Evolutionary conservation across 2,329 filamentous ascomycete species (phyloP).

Genomic region (Xylariaceae sp.): DNA sequence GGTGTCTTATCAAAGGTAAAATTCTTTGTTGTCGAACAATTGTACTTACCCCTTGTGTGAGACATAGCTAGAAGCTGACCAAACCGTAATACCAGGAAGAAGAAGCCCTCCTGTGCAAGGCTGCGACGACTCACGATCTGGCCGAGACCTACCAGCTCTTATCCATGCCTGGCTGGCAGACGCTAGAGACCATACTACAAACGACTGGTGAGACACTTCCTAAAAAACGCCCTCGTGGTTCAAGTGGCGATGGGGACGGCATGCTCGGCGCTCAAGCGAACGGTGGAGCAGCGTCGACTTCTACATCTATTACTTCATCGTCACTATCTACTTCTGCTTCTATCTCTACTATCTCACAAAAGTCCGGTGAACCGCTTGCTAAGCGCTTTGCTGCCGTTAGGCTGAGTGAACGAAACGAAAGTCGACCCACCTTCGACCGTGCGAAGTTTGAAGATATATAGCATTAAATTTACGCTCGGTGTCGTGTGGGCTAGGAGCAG

Average conservation of each 20-base stretch:
- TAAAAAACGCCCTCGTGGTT: slow-evolving; percentile 65
- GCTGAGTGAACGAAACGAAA: slow-evolving; percentile 41
- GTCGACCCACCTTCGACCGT: slow-evolving; percentile 42
- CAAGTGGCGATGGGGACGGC: slow-evolving; percentile 43
- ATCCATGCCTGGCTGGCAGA: slow-evolving; percentile 91
- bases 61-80: slow-evolving; percentile 22
- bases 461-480: slow-evolving; percentile 7
- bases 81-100: slow-evolving; percentile 71
- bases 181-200: slow-evolving; percentile 89
- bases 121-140: slow-evolving; percentile 81
- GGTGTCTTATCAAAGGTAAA: slow-evolving; percentile 83
- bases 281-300: slow-evolving; percentile 24
- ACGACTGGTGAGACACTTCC: slow-evolving; percentile 95
- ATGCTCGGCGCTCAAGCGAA: slow-evolving; percentile 33
- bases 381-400: slow-evolving; percentile 48
- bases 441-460: slow-evolving; percentile 32
- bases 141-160: slow-evolving; percentile 82
- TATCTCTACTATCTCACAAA: slow-evolving; percentile 20
- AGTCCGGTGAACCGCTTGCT: slow-evolving; percentile 44
- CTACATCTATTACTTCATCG: slow-evolving; percentile 16
- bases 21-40: slow-evolving; percentile 20
- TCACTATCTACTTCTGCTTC: slow-evolving; percentile 18
- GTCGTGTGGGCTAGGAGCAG: not conserved
- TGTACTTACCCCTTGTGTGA: slow-evolving; percentile 7
- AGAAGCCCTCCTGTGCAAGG: slow-evolving; percentile 81